Evolutionary conservation across 371 early-diverging fungal genomes (phyloP).

Genomic region (Mortierella sp.): DNA sequence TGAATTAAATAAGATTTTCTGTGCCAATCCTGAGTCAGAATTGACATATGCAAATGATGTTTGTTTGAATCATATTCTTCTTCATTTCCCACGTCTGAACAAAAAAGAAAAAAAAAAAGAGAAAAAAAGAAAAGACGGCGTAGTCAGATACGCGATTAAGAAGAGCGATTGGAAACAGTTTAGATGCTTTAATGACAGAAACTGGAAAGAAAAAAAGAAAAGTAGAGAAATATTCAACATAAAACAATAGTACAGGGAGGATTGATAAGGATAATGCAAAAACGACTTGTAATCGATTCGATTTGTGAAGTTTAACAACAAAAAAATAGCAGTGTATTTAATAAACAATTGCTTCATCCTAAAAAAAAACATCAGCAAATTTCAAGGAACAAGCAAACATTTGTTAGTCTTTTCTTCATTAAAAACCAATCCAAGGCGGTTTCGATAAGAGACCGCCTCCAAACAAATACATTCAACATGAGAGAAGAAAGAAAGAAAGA

Average conservation of each 20-base stretch:
- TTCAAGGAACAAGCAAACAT: background rate
- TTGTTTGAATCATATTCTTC: background rate
- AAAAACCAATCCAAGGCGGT: background rate
- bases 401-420: background rate
- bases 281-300: background rate
- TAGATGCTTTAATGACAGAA: conserved; percentile 16
- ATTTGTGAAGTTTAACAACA: background rate
- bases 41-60: background rate
- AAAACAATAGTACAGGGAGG: conserved; percentile 30
- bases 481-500: background rate
- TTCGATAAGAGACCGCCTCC: background rate
- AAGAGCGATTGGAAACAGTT: background rate
- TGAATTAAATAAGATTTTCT: background rate
- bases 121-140: no score
- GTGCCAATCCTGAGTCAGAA: conserved; percentile 3
- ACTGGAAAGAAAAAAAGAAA: background rate
- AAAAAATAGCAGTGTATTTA: conserved; percentile 5
- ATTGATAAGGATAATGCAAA: background rate
- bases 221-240: background rate
- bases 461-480: background rate
- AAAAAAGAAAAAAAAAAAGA: background rate
- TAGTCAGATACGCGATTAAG: background rate
- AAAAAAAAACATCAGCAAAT: conserved; percentile 3
- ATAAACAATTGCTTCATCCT: conserved; percentile 55
- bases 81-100: no score